Evolutionary conservation across 495 filamentous ascomycete genomes (phyloP).

Genomic region (Trichoderma orchidacearum): DNA sequence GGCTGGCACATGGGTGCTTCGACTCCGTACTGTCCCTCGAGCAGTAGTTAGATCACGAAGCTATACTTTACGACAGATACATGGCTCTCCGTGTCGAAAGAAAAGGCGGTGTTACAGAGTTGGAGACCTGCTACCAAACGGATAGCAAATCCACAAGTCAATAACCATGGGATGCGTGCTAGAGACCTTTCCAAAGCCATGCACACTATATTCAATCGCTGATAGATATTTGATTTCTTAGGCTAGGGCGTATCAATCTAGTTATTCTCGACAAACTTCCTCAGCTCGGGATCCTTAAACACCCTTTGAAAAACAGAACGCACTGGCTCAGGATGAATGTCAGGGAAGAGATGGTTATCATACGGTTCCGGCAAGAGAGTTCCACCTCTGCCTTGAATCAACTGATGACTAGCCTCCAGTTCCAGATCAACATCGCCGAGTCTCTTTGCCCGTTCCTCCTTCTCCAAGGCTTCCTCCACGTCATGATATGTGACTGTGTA

Average conservation of each 20-base stretch:
- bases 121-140: too few species aligned
- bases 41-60: too few species aligned
- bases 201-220: too few species aligned
- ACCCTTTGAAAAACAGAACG: background rate
- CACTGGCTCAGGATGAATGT: background rate
- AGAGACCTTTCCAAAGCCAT: too few species aligned
- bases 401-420: background rate
- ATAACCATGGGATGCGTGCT: too few species aligned
- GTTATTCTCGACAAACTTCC: too few species aligned
- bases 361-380: background rate
- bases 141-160: too few species aligned
- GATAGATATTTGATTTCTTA: background rate
- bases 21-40: too few species aligned
- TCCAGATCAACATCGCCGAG: background rate
- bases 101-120: too few species aligned
- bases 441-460: background rate
- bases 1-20: too few species aligned
- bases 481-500: background rate
- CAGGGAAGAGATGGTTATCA: background rate
- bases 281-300: background rate
- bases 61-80: too few species aligned
- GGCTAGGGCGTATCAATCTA: background rate
- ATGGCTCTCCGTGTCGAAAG: too few species aligned
- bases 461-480: background rate
- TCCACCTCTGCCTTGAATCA: background rate